Conservation (phyloP, 441 rosid genomes). For the Arabidopsis lyrata region DNA sequence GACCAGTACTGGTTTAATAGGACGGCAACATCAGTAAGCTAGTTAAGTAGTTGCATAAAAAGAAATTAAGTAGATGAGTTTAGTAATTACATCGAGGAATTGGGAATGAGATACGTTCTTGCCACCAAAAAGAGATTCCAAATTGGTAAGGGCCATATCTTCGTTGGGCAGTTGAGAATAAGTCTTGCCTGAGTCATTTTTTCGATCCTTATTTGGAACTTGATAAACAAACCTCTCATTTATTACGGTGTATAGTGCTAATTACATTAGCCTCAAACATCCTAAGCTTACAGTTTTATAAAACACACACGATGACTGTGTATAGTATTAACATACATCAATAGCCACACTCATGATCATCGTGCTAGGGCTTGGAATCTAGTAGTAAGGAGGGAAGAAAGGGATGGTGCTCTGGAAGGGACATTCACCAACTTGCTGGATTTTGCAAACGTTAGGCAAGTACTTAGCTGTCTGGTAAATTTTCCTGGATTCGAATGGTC, state of each 20-base stretch:
- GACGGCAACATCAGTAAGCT: background rate
- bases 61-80: background rate
- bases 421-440: constrained; percentile 29
- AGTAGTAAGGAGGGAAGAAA: constrained; percentile 29
- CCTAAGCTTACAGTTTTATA: constrained; percentile 4
- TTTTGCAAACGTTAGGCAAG: constrained; percentile 28
- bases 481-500: background rate
- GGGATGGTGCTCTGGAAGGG: constrained; percentile 25
- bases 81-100: background rate
- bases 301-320: constrained; percentile 20
- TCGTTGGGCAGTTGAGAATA: background rate
- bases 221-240: background rate
- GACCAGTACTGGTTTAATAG: background rate
- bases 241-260: constrained; percentile 14
- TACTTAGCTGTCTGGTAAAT: constrained; percentile 18
- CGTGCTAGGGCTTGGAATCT: background rate
- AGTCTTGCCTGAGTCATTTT: background rate
- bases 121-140: background rate
- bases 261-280: constrained; percentile 31
- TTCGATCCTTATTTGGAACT: background rate
- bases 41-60: background rate
- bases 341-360: background rate
- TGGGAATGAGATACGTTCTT: background rate
- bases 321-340: constrained; percentile 8
- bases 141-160: background rate